phyloP scores from a whole-genome alignment of 495 filamentous ascomycete species.

The Pyronema domesticum region DNA sequence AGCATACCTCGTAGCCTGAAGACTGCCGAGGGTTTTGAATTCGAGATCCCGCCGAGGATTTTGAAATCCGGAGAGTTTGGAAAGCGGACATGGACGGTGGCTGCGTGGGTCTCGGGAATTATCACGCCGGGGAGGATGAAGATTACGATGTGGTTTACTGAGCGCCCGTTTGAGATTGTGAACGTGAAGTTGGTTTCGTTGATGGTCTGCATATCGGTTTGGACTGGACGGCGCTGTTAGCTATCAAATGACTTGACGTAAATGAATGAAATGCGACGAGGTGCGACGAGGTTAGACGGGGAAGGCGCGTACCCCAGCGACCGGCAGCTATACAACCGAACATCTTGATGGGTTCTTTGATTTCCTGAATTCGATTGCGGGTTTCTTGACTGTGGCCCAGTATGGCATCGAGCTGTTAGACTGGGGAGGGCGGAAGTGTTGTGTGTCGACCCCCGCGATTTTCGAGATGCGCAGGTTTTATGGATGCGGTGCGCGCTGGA shows the following conservation, averaged over 20 bases:
- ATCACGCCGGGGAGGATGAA: constrained; percentile 69
- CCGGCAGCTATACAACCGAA: constrained; percentile 27
- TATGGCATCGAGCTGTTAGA: too few species aligned
- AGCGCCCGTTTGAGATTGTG: constrained; percentile 36
- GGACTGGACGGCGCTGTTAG: constrained; percentile 33
- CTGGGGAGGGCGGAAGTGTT: too few species aligned
- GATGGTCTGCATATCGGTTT: constrained; percentile 41
- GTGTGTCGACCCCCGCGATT: too few species aligned
- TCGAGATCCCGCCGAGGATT: constrained; percentile 72
- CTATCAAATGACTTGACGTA: too few species aligned
- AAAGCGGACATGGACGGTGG: constrained; percentile 71
- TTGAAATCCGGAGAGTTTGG: constrained; percentile 44
- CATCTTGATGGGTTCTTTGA: constrained; percentile 6
- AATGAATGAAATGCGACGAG: too few species aligned
- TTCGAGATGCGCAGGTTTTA: too few species aligned
- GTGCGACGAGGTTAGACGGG: constrained; percentile 3
- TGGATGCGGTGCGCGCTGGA: too few species aligned
- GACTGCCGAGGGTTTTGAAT: constrained; percentile 75
- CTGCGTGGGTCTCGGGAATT: constrained; percentile 59
- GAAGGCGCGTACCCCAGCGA: constrained; percentile 16
- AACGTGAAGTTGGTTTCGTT: constrained; percentile 52
- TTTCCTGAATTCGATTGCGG: too few species aligned
- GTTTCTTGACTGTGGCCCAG: too few species aligned
- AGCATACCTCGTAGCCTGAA: constrained; percentile 31
- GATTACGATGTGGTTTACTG: constrained; percentile 65